phyloP scores from a whole-genome alignment of 148 eudicot species.

The Vaccinium vitisidaea region DNA sequence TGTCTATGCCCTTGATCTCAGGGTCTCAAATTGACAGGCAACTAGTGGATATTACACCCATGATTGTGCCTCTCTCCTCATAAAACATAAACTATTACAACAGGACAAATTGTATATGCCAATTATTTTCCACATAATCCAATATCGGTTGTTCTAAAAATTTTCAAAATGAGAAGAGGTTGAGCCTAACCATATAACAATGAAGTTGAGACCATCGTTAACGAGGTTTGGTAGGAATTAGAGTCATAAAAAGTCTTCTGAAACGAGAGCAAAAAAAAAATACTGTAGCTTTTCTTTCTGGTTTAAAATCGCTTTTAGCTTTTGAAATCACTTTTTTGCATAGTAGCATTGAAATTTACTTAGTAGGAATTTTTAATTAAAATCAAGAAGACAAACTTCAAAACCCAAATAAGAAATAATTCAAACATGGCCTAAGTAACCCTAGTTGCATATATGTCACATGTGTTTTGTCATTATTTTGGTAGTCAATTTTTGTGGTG shows the following conservation, averaged over 20 bases:
- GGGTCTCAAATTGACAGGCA: slow-evolving; percentile 10
- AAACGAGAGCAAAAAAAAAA: background rate
- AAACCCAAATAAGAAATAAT: background rate
- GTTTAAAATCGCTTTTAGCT: background rate
- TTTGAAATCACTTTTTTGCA: background rate
- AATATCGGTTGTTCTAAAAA: background rate
- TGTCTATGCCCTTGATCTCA: slow-evolving; percentile 10
- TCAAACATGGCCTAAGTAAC: background rate
- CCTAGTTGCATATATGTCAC: background rate
- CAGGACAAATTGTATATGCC: background rate
- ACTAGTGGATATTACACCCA: background rate
- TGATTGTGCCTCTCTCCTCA: background rate
- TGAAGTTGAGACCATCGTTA: background rate
- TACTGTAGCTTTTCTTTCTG: background rate
- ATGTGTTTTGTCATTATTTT: background rate
- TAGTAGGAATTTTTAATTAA: background rate
- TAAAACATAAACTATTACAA: background rate
- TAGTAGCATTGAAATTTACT: background rate
- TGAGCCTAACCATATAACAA: background rate
- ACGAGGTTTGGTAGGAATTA: background rate
- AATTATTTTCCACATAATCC: background rate
- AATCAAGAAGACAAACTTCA: background rate
- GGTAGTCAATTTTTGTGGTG: background rate
- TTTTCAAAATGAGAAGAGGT: background rate
- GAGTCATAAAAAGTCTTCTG: background rate